Base-by-base conservation (phyloP, 2,329 filamentous ascomycete species). In the Ophiosphaerella narmari region DNA sequence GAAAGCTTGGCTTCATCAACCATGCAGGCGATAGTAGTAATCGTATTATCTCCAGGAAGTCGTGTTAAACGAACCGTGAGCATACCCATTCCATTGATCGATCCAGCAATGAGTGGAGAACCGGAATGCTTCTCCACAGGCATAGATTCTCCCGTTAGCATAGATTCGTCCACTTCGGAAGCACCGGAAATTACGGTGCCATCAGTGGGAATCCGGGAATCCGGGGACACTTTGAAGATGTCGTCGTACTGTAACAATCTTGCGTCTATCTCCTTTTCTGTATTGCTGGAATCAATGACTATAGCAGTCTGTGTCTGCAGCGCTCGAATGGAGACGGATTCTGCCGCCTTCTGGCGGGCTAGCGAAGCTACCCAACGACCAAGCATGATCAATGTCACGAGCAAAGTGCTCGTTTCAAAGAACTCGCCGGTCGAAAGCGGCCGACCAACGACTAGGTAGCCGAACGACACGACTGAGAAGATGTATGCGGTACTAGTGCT, bases 121-220 rank as follows among this genome's bases (percentile, higher is more conserved):
- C 80, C 79, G 0, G 65, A 35, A 0, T 62, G 44, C 62, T 92
- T 91, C 12, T 77, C 75, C 0, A 90, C 79, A 0, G 82, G 84
- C 0, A 65, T 71, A 0, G 82, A 80, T 65, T 94, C 90, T 0
- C 89, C 89, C 0, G 89, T 93, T 5, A 93, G 67, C 83, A 90
- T 88, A 0, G 88, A 89, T 66, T 93, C 89, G 62, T 93, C 81
- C 0, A 90, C 77, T 48, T 89, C 87, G 0, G 83, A 86, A 0
- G 70, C 72, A 0, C 89, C 89, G 1, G 71, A 70, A 0, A 87
- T 55, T 0, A 92, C 80, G 0, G 78, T 82, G 0, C 89, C 90
- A 59, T 93, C 90, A 0, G 89, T 92, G 0, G 83, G 80, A 3
- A 91, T 76, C 0, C 68, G 66, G 0, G 76, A 74, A 43, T 90